Conservation (phyloP, 345 rosid species). For the Lepidium aucheri region DNA sequence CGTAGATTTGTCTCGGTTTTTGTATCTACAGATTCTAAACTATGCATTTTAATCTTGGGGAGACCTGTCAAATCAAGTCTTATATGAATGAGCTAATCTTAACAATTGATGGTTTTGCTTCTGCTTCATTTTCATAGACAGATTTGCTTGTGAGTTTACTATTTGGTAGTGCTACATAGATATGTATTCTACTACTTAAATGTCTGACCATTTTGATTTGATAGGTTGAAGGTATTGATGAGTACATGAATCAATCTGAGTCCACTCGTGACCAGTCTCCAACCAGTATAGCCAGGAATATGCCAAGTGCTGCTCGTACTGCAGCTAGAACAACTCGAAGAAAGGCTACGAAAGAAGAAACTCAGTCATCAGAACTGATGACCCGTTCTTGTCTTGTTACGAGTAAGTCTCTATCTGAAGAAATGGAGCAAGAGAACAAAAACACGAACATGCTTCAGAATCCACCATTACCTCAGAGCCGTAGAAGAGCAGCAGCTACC, state of each 20-base stretch:
- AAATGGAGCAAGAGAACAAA: slow-evolving; percentile 38
- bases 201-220: neutral
- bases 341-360: slow-evolving; percentile 34
- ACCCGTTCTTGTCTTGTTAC: slow-evolving; percentile 39
- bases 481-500: slow-evolving; percentile 33
- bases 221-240: slow-evolving; percentile 84
- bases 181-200: neutral
- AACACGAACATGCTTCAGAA: slow-evolving; percentile 21
- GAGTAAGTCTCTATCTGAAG: slow-evolving; percentile 28
- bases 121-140: too few species aligned
- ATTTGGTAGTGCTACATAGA: neutral
- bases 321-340: slow-evolving; percentile 46
- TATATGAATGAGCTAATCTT: neutral
- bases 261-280: slow-evolving; percentile 33
- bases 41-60: neutral
- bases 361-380: slow-evolving; percentile 30
- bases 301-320: slow-evolving; percentile 29
- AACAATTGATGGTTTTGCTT: neutral
- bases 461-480: slow-evolving; percentile 29
- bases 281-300: slow-evolving; percentile 19
- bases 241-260: slow-evolving; percentile 32
- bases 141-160: neutral
- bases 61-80: neutral
- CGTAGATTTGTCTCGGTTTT: neutral
- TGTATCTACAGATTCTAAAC: neutral